phyloP scores from a whole-genome alignment of 2,329 filamentous ascomycete species.

The Fusarium pseudocircinatum region DNA sequence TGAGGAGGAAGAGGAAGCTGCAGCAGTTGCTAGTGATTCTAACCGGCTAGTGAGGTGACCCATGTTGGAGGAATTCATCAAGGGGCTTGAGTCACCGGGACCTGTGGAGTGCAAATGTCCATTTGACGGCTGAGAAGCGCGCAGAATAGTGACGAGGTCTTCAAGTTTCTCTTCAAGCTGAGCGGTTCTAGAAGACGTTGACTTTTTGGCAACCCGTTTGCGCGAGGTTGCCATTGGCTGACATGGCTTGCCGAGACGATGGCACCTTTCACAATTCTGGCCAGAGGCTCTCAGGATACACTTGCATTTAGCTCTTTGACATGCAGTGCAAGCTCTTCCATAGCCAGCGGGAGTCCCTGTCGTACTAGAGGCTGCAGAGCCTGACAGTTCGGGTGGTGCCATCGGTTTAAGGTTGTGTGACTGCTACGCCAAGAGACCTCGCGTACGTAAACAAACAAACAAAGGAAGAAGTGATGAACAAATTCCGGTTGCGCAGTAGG shows the following conservation, averaged over 20 bases:
- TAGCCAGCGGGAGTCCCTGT: conserved; percentile 51
- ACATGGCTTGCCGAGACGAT: conserved; percentile 59
- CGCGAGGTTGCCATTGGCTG: conserved; percentile 55
- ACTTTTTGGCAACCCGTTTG: conserved; percentile 49
- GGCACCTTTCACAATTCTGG: conserved; percentile 52
- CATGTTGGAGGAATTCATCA: conserved; percentile 18
- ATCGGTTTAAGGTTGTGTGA: conserved; percentile 22
- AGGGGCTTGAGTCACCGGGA: conserved; percentile 3
- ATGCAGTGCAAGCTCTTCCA: conserved; percentile 58
- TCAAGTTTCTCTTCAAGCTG: conserved; percentile 62
- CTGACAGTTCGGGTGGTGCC: conserved; percentile 34
- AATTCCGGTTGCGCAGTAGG: conserved; percentile 31
- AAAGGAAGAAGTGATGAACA: background rate
- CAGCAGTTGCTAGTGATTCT: conserved; percentile 51
- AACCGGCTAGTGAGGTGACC: conserved; percentile 44
- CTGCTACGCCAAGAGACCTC: background rate
- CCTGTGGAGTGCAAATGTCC: conserved; percentile 21
- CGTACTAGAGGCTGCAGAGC: conserved; percentile 5
- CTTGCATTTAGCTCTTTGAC: conserved; percentile 59
- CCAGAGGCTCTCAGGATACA: conserved; percentile 53
- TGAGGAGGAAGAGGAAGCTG: conserved; percentile 44
- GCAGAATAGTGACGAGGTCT: conserved; percentile 58
- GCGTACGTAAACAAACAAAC: conserved; percentile 1
- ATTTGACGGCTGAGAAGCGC: conserved; percentile 43
- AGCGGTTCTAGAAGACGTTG: conserved; percentile 51